Evolutionary conservation across 192 early-diverging fungal genomes (phyloP), one percentile per base, ranked within the genome.

Genomic region (Coemansia nantahalensis): DNA sequence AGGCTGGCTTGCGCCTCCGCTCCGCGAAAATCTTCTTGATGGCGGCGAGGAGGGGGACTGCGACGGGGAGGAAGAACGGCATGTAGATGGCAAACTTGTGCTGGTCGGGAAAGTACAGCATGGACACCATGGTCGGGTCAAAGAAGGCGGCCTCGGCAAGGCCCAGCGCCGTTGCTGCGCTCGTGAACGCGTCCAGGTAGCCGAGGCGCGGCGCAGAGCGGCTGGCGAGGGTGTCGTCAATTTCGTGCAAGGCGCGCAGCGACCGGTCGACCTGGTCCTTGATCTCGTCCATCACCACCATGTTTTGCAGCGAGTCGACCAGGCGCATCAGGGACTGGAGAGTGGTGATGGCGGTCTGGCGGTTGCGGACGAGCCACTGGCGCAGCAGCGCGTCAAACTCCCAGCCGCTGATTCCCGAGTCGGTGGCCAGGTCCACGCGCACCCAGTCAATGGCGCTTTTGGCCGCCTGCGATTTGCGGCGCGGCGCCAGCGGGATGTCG

Each of bases 41-140:
- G 12, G 82, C 81, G 41, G 84, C 64, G 2, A 91, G 21, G 4
- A 94, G 49, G 1, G 87, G 86, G 5, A 93, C 83, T 6, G 81
- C 83, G 22, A 90, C 84, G 6, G 95, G 95, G 13, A 97, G 81
- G 71, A 97, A 95, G 46, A 94, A 77, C 11, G 95, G 95, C 86
- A 95, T 86, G 52, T 98, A 98, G 31, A 98, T 90, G 14, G 94
- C 96, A 48, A 89, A 91, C 68, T 92, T 96, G 76, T 99, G 97
- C 66, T 99, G 94, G 51, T 93, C 88, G 6, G 97, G 97, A 75
- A 99, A 99, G 59, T 99, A 99, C 6, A 97, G 77, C 84, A 97
- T 83, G 5, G 92, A 86, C 0, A 99, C 92, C 97, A 99, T 97
- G 11, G 91, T 91, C 1, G 94, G 93, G 59, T 99, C 92, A 82